phyloP scores from a whole-genome alignment of 2,329 filamentous ascomycete genomes.

The Alternaria sp. region DNA sequence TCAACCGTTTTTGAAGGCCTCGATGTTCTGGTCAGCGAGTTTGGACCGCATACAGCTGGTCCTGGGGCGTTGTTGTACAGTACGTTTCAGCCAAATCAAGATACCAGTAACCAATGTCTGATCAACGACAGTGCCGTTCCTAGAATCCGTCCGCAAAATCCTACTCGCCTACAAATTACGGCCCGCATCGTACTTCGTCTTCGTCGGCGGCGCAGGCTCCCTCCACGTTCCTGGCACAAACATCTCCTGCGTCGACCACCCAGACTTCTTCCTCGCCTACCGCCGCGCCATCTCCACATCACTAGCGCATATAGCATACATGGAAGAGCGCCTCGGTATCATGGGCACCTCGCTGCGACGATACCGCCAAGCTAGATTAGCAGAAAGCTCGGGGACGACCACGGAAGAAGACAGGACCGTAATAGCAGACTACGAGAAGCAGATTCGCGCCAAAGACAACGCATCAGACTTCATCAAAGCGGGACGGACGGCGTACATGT shows the following conservation, averaged over 20 bases:
- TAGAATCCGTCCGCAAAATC: conserved; percentile 44
- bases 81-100: conserved; percentile 11
- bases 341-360: conserved; percentile 34
- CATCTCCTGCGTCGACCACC: conserved; percentile 37
- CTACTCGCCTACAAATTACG: conserved; percentile 40
- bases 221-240: conserved; percentile 36
- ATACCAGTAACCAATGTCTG: not conserved
- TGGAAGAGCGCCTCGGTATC: conserved; percentile 44
- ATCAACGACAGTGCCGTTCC: conserved; percentile 35
- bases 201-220: conserved; percentile 44
- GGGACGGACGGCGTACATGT: conserved; percentile 44
- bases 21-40: conserved; percentile 44
- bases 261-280: conserved; percentile 45
- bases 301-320: conserved; percentile 43
- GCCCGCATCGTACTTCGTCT: conserved; percentile 40
- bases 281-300: conserved; percentile 44
- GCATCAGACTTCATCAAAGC: conserved; percentile 43
- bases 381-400: conserved; percentile 16
- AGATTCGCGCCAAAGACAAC: conserved; percentile 29
- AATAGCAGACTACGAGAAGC: conserved; percentile 33
- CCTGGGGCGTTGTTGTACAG: conserved; percentile 40
- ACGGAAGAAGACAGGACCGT: conserved; percentile 21
- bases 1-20: conserved; percentile 34
- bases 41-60: conserved; percentile 42
- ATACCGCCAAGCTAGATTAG: conserved; percentile 37